Evolutionary conservation across 306 rosid genomes (phyloP), one percentile per base, ranked within the genome.

Genomic region (Cicer yamashitae): DNA sequence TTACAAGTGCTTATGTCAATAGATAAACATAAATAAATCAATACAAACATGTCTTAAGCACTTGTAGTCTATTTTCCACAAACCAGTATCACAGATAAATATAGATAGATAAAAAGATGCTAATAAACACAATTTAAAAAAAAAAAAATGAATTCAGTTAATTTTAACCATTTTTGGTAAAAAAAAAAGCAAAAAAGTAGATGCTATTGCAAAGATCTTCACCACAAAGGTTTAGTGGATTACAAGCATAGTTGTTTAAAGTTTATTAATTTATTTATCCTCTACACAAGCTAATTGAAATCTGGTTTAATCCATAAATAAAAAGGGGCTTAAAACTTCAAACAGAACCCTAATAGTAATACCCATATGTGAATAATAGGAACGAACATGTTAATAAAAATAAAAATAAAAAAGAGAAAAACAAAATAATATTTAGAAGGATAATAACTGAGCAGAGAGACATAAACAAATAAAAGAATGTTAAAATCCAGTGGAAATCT

Each of bases 311-410:
- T 7, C 8, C 6, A 47, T 5, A 47, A 47, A 10, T 43, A 43
- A 7, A 43, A 43, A 43, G 46, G 46, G 46, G 46, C 9, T 43
- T 7, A 43, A 9, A 67, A 72, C 18, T 43, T 46, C 53, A 76
- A 8, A 60, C 70, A 66, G 77, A 78, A 71, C 80, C 69, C 12
- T 10, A 17, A 81, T 9, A 56, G 9, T 10, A 17, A 81, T 9
- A 56, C 38, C 56, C 56, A 65, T 67, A 11, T 10, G 20, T 48
- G 34, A 60, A 51, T 8, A 6, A 75, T 54, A 14, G 6, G 5
- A 73, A 77, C 15, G 3, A 73, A 77, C 22, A 62, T 50, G 51
- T 40, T 39, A 34, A 60, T 11, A 38, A 52, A 64, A 38, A 38
- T 54, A 1, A 8, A 15, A 57, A 38, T 54, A 1, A 8, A 15